phyloP scores from a whole-genome alignment of 139 green algal species.

The Nannochloris sp. region DNA sequence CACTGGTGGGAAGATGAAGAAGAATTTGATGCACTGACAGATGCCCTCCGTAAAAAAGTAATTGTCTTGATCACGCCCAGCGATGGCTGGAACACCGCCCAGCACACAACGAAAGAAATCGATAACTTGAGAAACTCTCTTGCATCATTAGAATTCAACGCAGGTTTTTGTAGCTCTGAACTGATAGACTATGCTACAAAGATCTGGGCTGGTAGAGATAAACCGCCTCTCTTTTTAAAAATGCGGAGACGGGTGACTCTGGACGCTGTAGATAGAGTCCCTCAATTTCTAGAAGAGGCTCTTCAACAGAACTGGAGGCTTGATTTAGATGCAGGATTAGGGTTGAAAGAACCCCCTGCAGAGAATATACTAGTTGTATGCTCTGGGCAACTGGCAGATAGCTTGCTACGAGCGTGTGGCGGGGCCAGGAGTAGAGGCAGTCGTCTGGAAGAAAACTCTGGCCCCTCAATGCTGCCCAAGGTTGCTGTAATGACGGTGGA shows the following conservation, averaged over 20 bases:
- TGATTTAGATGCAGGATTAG: background rate
- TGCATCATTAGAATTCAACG: background rate
- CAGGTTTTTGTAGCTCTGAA: background rate
- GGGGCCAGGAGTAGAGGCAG: background rate
- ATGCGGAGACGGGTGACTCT: background rate
- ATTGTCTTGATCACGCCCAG: background rate
- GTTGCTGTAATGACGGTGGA: background rate
- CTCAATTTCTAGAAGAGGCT: background rate
- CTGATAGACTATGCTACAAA: background rate
- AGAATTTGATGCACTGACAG: background rate
- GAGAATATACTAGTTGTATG: background rate
- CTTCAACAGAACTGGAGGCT: background rate
- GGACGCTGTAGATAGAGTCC: background rate
- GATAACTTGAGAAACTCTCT: background rate
- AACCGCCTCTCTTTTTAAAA: background rate
- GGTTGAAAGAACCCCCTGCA: background rate
- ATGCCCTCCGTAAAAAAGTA: background rate
- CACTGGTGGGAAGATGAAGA: constrained; percentile 1
- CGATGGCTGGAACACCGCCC: too few relatives aligned
- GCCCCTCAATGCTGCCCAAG: background rate
- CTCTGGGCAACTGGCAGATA: background rate
- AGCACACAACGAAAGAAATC: background rate
- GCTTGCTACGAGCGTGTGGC: background rate
- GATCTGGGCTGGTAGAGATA: background rate
- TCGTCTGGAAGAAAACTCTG: too few relatives aligned